Percentiles rank a stretch among this genome's conserved stretches.
phyloP scores from a whole-genome alignment of 2,329 filamentous ascomycete species.

The Rutstroemia sydowiana region DNA sequence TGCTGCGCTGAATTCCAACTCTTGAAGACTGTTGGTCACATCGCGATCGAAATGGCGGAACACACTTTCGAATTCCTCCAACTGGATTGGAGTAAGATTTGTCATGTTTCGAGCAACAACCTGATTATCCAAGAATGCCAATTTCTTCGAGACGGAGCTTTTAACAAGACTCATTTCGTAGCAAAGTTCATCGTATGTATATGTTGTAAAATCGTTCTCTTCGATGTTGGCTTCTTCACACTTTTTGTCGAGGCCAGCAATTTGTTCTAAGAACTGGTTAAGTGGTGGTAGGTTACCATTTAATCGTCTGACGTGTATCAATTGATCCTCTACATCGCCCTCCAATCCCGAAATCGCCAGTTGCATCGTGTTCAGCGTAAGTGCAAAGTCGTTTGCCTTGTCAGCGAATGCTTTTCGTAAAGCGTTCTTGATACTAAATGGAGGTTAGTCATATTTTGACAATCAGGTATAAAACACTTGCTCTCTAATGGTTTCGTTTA shows the following conservation, averaged over 20 bases:
- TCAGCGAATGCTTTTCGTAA: constrained; percentile 90
- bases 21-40: constrained; percentile 78
- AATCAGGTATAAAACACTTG: constrained; percentile 41
- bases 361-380: constrained; percentile 91
- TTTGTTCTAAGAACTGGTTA: constrained; percentile 85
- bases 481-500: constrained; percentile 98
- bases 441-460: constrained; percentile 27
- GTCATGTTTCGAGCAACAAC: constrained; percentile 98
- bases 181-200: constrained; percentile 90
- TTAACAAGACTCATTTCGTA: constrained; percentile 92
- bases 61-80: constrained; percentile 97
- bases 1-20: constrained; percentile 93
- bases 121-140: constrained; percentile 95
- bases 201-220: constrained; percentile 99
- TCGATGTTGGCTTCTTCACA: constrained; percentile 97
- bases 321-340: constrained; percentile 91
- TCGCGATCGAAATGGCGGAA: constrained; percentile 98
- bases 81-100: constrained; percentile 93
- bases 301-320: constrained; percentile 77
- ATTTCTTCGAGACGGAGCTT: constrained; percentile 88
- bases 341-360: constrained; percentile 94
- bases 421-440: constrained; percentile 83
- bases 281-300: constrained; percentile 80
- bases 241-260: constrained; percentile 77
- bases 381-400: constrained; percentile 95